A percentile compares a stretch with the other conserved stretches of the same genome.
These are phyloP conservation scores for Aegilops umbellulata DNA, from an alignment of 176 grass and related monocot genomes.

Conservation along the genomic window DNA sequence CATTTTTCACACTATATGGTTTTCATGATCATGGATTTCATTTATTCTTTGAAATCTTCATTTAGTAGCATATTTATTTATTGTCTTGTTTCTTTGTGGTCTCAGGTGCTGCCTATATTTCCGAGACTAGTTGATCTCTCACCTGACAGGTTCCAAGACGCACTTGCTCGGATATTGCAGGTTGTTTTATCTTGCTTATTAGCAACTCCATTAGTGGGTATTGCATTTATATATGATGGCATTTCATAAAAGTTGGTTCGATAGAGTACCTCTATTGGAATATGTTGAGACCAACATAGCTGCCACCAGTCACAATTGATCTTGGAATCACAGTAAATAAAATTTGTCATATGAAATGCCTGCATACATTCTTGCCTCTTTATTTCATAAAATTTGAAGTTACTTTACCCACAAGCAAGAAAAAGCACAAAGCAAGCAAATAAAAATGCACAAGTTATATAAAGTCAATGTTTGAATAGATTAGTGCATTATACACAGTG, in stretches of 20 bases:
- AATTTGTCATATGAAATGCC: not conserved
- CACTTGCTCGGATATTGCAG: conserved; percentile 98
- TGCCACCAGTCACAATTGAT: not conserved
- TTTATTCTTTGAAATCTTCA: not conserved
- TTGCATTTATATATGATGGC: conserved; percentile 2
- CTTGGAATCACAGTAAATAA: not conserved
- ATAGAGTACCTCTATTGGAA: not conserved
- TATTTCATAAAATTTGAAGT: conserved; percentile 6
- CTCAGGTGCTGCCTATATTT: conserved; percentile 92
- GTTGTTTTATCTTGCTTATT: conserved; percentile 33
- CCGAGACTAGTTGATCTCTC: conserved; percentile 92
- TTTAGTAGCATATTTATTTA: not conserved
- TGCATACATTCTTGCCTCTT: not conserved
- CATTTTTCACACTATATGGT: not conserved
- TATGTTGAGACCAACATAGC: conserved; percentile 10
- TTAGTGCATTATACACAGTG: not conserved
- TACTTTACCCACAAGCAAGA: not conserved
- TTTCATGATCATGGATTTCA: not conserved
- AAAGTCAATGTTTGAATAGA: conserved; percentile 9
- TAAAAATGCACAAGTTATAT: not conserved
- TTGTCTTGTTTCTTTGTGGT: conserved; percentile 15
- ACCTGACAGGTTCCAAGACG: conserved; percentile 83
- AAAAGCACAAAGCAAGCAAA: not conserved
- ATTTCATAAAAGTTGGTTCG: conserved; percentile 3
- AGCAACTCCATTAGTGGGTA: not conserved